These are phyloP conservation scores for Podila verticillata DNA, from an alignment of 192 early-diverging fungal species.

Conservation along the genomic window DNA sequence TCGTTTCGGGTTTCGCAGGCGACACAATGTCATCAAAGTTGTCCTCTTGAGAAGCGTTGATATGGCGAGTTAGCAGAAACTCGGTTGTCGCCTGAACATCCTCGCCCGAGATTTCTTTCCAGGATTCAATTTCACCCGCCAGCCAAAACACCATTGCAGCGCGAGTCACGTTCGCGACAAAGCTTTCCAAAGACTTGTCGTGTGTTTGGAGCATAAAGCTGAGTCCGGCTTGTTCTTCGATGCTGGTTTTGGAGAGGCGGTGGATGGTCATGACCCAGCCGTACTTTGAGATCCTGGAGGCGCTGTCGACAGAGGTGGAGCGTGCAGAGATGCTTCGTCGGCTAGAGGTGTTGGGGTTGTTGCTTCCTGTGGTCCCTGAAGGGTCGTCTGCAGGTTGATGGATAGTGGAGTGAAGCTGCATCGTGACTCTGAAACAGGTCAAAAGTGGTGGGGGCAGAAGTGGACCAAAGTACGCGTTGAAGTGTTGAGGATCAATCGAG, in stretches of 20 bases:
- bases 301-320: constrained; percentile 31
- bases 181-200: constrained; percentile 41
- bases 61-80: constrained; percentile 40
- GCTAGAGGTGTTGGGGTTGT: neutral
- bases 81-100: constrained; percentile 20
- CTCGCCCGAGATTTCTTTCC: constrained; percentile 36
- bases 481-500: constrained; percentile 31
- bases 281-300: constrained; percentile 41
- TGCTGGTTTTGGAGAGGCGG: constrained; percentile 38
- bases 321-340: constrained; percentile 21
- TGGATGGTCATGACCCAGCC: constrained; percentile 51
- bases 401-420: constrained; percentile 40
- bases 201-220: constrained; percentile 49
- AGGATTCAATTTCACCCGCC: constrained; percentile 38
- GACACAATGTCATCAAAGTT: constrained; percentile 11
- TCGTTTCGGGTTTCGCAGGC: neutral
- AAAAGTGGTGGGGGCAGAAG: constrained; percentile 33
- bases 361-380: neutral
- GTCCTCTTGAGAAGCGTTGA: neutral
- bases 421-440: constrained; percentile 37
- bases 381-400: constrained; percentile 16
- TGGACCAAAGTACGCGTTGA: constrained; percentile 29
- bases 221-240: constrained; percentile 42
- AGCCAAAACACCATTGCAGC: constrained; percentile 48
- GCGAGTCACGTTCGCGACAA: constrained; percentile 36